Evolutionary conservation across 768 basidiomycete species (phyloP).

Genomic region (Tulasnella sp.): DNA sequence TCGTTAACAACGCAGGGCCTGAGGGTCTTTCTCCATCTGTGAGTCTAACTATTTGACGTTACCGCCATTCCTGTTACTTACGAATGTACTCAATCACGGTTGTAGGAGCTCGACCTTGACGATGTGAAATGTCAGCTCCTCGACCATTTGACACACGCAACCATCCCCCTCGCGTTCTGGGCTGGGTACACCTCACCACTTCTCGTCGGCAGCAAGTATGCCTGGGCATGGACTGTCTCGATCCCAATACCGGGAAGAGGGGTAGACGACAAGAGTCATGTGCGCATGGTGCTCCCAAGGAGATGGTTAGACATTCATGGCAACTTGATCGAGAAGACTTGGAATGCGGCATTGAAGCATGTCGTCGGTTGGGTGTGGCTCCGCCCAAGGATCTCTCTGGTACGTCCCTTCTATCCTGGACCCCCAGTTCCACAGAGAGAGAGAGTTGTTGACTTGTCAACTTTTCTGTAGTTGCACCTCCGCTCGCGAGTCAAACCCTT

Average conservation of each 20-base stretch:
- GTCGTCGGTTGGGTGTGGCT: slow-evolving; percentile 63
- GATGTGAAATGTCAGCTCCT: slow-evolving; percentile 7
- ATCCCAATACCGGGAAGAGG: neutral
- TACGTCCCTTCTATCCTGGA: slow-evolving; percentile 37
- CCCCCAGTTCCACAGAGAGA: slow-evolving; percentile 24
- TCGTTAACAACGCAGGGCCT: neutral
- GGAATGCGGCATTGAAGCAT: slow-evolving; percentile 69
- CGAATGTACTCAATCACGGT: neutral
- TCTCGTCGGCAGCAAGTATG: slow-evolving; percentile 51
- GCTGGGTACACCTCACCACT: slow-evolving; percentile 56
- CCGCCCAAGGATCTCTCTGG: slow-evolving; percentile 72
- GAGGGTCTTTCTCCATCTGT: neutral
- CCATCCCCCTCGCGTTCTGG: slow-evolving; percentile 61
- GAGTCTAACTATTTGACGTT: neutral
- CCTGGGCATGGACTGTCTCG: slow-evolving; percentile 33
- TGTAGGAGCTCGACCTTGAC: neutral
- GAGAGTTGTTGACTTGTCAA: neutral
- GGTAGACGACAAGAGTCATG: neutral
- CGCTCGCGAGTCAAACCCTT: slow-evolving; percentile 66
- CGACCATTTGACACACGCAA: neutral
- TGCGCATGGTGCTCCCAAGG: slow-evolving; percentile 51
- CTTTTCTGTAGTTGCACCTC: slow-evolving; percentile 54
- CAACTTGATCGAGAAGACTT: slow-evolving; percentile 54
- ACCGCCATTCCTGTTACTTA: neutral
- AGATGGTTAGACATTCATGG: slow-evolving; percentile 78